Base-by-base conservation (phyloP, 306 rosid genomes). In the Senna tora region DNA sequence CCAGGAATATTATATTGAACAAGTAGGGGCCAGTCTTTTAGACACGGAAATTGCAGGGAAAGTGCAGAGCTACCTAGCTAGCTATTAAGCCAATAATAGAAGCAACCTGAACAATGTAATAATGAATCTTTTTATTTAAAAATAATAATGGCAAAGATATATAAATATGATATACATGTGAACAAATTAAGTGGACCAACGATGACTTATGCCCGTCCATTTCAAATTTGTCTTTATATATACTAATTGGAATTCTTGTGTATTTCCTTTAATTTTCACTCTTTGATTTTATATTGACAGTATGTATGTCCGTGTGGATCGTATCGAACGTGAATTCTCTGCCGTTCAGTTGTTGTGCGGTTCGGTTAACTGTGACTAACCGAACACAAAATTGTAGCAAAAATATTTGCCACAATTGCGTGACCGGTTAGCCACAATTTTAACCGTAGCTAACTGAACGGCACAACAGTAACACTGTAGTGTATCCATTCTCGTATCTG, bases 181-280 rank as follows among this genome's bases (percentile, higher is more conserved):
- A 3, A 33, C 2, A 41, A 41, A 25, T 25, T 65, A 67, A 69
- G 66, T 65, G 79, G 81, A 67, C 85, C 79, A 78, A 75, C 61
- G 50, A 75, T 55, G 25, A 77, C 14, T 17, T 51, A 52, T 52
- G 64, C 43, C 47, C 2, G 45, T 46, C 28, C 76, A 71, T n/a
- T 15, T 45, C 53, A 28, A 50, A 4, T 45, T 75, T 76, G 87
- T 79, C 75, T 62, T n/a, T n/a, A n/a, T n/a, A n/a, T 52, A 33
- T 72, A 34, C 72, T 47, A 69, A 36, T 79, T 73, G 80, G 83
- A 83, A 47, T 68, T 71, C 74, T 54, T 62, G 52, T 46, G 34
- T 34, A 8, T 32, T 45, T 49, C 15, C 19, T 15, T n/a, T n/a
- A n/a, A n/a, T n/a, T n/a, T 3, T 14, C 39, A 25, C 30, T 5